phyloP scores from a whole-genome alignment of 2,329 filamentous ascomycete genomes.

The Arthrobotrys entomopaga region DNA sequence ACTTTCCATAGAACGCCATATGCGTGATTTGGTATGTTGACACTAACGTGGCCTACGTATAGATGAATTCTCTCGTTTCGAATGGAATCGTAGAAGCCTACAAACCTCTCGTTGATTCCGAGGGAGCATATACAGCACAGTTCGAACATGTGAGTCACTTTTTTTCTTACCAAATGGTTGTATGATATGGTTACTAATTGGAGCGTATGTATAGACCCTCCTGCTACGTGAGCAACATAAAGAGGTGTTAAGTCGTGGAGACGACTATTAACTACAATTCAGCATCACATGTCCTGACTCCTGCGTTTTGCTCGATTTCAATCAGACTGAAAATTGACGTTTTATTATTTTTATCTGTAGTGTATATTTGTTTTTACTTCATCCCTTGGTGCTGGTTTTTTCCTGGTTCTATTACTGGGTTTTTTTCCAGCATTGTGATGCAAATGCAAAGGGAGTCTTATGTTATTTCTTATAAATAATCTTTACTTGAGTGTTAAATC shows the following conservation, averaged over 20 bases:
- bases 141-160: constrained; percentile 81
- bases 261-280: constrained; percentile 74
- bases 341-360: not conserved
- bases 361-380: not conserved
- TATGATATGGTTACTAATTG: not conserved
- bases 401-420: not conserved
- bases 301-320: not conserved
- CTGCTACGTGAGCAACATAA: constrained; percentile 81
- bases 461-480: too few relatives aligned
- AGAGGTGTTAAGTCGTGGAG: constrained; percentile 85
- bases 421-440: constrained; percentile 32
- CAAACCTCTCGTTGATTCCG: constrained; percentile 80
- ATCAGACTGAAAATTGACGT: not conserved
- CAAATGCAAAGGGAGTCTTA: constrained; percentile 40
- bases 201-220: constrained; percentile 69
- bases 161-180: not conserved
- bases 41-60: constrained; percentile 65
- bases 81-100: constrained; percentile 79
- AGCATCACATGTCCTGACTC: not conserved
- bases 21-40: too few relatives aligned
- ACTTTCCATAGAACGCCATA: constrained; percentile 57
- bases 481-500: too few relatives aligned
- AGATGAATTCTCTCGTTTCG: constrained; percentile 50
- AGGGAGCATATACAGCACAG: constrained; percentile 93
- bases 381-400: constrained; percentile 39